Base-by-base conservation (phyloP, 208 protist species). In the Tritrichomonas musculus region DNA sequence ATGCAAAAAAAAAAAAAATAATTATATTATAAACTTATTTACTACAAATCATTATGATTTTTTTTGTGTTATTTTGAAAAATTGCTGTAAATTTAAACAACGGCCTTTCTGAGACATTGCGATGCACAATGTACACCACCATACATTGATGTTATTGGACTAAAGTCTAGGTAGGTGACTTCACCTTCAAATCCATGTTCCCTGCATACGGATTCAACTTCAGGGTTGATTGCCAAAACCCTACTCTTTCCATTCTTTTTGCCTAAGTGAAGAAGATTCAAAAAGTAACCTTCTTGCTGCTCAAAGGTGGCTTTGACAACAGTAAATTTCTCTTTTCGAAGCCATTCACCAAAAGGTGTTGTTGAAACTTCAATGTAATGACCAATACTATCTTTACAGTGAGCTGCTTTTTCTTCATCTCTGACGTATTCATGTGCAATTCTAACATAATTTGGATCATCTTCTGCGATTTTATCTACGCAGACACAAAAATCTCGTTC, bases 111-210 rank as follows among this genome's bases (percentile, higher is more conserved):
- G 33, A 88, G 41, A 14, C 53, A 41, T 50, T 88, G 77, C 33
- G 77, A 57, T 57, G 77, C 77, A 33, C 77, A 88, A 88, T 88
- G 77, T 22, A 47, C 77, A 53, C 77, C 77, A 57, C 77, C 77
- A 33, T 88, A 88, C 77, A 88, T 88, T n/a, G 77, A 44, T 57
- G 77, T 88, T 14, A 88, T 88, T 36, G 41, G 77, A 2, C 47
- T 57, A 47, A 88, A 88, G 47, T 88, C 77, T 22, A 88, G 33
- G 77, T 88, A 88, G 20, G 44, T 53, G 17, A 88, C 77, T 9
- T 88, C 17, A 4, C 77, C 77, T n/a, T 88, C n/a, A 27, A 57
- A 88, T n/a, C 77, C 77, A 47, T 39, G 27, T 22, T 88, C 25
- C 1, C n/a, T 36, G 5, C 53, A 25, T 13, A 13, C 77, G 5